Evolutionary conservation across 2,329 filamentous ascomycete genomes (phyloP).

Genomic region (Neoarthrinium moseri): DNA sequence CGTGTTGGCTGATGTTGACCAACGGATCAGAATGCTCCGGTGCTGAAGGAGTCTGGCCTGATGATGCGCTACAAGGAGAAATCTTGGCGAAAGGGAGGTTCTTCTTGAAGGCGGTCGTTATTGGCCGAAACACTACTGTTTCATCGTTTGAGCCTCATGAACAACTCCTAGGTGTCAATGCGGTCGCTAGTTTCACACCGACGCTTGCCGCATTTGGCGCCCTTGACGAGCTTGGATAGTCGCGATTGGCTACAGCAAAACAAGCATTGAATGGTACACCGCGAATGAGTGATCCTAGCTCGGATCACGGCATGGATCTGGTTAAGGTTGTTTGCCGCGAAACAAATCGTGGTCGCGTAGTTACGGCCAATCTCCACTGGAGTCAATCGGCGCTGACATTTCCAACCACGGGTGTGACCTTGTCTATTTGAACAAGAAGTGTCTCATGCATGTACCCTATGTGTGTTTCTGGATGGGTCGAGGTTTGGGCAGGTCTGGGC

Average conservation of each 20-base stretch:
- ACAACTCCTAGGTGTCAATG: not conserved
- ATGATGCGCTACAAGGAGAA: slow-evolving; percentile 8
- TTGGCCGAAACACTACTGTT: slow-evolving; percentile 1
- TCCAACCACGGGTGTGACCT: too few species aligned
- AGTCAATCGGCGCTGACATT: too few species aligned
- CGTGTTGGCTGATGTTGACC: not conserved
- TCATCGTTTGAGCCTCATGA: not conserved
- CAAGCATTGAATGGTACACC: not conserved
- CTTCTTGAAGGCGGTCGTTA: not conserved
- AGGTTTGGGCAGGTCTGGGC: too few species aligned
- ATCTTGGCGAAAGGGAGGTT: not conserved
- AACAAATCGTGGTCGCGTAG: not conserved
- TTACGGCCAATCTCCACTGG: not conserved
- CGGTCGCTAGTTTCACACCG: slow-evolving; percentile 5
- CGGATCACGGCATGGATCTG: not conserved
- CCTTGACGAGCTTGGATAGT: not conserved
- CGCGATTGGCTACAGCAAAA: not conserved
- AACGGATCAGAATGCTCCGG: not conserved
- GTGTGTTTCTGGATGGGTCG: too few species aligned
- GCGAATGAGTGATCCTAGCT: not conserved
- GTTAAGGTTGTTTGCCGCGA: not conserved
- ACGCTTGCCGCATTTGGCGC: slow-evolving; percentile 3
- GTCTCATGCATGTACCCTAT: too few species aligned
- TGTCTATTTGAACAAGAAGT: too few species aligned
- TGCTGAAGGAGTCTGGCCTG: slow-evolving; percentile 4